These are phyloP conservation scores for Trichomonas gallinae DNA, from an alignment of 208 protist genomes.

Conservation along the genomic window DNA sequence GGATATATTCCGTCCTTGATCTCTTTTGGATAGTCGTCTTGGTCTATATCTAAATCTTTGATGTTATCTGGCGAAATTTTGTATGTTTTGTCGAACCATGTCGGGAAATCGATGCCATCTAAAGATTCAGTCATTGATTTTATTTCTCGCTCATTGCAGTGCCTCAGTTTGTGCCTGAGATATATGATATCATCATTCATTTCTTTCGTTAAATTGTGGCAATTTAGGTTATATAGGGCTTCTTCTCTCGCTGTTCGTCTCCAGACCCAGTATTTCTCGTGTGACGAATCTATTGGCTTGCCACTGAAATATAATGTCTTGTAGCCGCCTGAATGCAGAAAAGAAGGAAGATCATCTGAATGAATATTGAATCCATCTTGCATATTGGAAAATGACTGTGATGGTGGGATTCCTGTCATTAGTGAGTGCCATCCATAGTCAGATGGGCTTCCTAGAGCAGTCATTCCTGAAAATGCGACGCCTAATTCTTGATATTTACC, in stretches of 20 bases:
- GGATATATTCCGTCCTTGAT: neutral
- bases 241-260: neutral
- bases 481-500: neutral
- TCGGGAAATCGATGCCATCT: neutral
- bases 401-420: neutral
- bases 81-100: neutral
- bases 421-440: neutral
- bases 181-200: neutral
- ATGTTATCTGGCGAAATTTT: too few species aligned
- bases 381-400: neutral
- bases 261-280: neutral
- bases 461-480: neutral
- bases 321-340: neutral
- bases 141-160: neutral
- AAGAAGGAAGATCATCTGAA: neutral
- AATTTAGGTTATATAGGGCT: neutral
- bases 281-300: neutral
- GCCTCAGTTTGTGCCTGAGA: neutral
- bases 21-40: too few species aligned
- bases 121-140: neutral
- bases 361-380: neutral
- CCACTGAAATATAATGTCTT: neutral
- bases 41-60: too few species aligned
- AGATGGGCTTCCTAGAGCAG: neutral
- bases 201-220: neutral